Evolutionary conservation across 192 early-diverging fungal genomes (phyloP).

Genomic region (Backusella parvicylindrica): DNA sequence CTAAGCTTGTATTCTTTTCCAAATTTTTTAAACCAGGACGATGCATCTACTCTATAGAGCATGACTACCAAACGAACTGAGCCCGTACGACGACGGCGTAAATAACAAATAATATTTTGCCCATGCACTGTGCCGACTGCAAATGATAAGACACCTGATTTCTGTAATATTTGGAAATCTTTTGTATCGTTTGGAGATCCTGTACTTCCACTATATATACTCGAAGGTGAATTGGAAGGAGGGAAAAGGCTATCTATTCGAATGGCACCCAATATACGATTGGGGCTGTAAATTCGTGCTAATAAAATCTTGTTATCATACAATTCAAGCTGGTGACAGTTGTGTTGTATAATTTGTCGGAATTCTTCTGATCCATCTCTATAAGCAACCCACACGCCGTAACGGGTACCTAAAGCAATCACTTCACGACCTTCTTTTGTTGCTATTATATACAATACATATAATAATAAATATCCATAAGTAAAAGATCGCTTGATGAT

Average conservation of each 20-base stretch:
- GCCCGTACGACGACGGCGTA: slow-evolving; percentile 6
- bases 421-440: not conserved
- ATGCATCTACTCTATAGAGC: not conserved
- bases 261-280: not conserved
- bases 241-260: not conserved
- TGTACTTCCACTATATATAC: not conserved
- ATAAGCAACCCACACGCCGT: slow-evolving; percentile 19
- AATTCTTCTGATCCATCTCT: slow-evolving; percentile 4
- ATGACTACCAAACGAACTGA: slow-evolving; percentile 1
- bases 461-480: not conserved
- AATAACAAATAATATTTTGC: not conserved
- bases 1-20: not conserved
- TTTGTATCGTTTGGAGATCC: not conserved
- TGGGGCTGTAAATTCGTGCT: not conserved
- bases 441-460: not conserved
- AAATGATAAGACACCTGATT: slow-evolving; percentile 8
- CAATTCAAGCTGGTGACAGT: not conserved
- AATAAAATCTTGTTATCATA: slow-evolving; percentile 4
- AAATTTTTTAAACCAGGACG: not conserved
- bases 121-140: slow-evolving; percentile 5
- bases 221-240: not conserved
- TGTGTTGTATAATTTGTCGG: not conserved
- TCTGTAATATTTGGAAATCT: slow-evolving; percentile 5
- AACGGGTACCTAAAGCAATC: slow-evolving; percentile 19
- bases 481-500: too few species aligned